These are phyloP conservation scores for Rhizomucor pusillus DNA, from an alignment of 371 early-diverging fungal species.

Conservation along the genomic window DNA sequence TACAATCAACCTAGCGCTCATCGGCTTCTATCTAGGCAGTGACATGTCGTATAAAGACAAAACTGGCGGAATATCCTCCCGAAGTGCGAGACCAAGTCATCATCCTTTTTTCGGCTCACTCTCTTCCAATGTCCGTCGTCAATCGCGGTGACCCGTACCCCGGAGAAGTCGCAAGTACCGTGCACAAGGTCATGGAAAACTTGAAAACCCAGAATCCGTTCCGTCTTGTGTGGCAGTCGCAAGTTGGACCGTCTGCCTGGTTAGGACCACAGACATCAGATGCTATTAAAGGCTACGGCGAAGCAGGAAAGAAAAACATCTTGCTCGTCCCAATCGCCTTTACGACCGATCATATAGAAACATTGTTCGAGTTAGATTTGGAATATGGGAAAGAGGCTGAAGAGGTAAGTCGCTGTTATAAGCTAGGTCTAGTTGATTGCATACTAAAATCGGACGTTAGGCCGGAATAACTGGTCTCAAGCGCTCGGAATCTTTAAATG, in stretches of 20 bases:
- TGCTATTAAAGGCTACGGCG: constrained; percentile 75
- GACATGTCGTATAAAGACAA: constrained; percentile 69
- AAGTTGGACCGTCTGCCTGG: constrained; percentile 95
- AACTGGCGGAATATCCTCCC: constrained; percentile 65
- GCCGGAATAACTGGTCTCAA: constrained; percentile 78
- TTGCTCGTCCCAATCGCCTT: constrained; percentile 93
- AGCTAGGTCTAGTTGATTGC: too few relatives aligned
- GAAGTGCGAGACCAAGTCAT: constrained; percentile 69
- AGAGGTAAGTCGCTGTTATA: constrained; percentile 52
- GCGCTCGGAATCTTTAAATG: constrained; percentile 90
- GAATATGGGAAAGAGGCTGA: constrained; percentile 88
- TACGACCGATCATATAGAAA: constrained; percentile 96
- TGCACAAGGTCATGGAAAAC: constrained; percentile 77
- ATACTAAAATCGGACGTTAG: too few relatives aligned
- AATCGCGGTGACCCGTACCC: constrained; percentile 92
- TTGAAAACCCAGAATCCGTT: constrained; percentile 78
- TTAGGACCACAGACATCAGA: constrained; percentile 87
- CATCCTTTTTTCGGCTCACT: constrained; percentile 94
- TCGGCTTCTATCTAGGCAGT: constrained; percentile 45
- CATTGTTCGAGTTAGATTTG: constrained; percentile 91
- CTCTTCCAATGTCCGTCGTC: constrained; percentile 91
- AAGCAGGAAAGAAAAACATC: constrained; percentile 74
- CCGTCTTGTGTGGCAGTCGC: constrained; percentile 95
- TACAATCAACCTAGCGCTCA: background rate
- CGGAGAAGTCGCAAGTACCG: constrained; percentile 90